Conservation (phyloP, 495 filamentous ascomycete species). For the Platismatia glauca region DNA sequence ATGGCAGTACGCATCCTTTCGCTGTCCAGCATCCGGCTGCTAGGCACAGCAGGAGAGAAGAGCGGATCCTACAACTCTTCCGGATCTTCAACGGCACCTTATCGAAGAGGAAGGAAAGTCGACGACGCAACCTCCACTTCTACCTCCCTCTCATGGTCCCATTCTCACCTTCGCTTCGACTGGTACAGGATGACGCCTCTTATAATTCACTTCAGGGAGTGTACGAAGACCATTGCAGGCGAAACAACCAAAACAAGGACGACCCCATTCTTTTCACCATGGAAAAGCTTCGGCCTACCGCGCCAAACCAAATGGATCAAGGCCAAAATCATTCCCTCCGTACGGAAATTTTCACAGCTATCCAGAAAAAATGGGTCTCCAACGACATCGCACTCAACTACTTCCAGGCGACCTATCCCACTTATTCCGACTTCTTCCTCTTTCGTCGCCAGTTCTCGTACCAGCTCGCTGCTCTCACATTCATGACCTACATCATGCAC, state of each 20-base stretch:
- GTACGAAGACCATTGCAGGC: conserved; percentile 90
- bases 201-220: conserved; percentile 91
- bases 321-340: conserved; percentile 55
- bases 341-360: conserved; percentile 80
- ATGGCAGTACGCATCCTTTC: conserved; percentile 90
- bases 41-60: conserved; percentile 83
- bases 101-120: conserved; percentile 83
- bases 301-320: conserved; percentile 40
- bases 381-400: conserved; percentile 73
- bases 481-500: conserved; percentile 97
- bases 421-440: conserved; percentile 91
- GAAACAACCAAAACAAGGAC: conserved; percentile 79
- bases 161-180: conserved; percentile 80
- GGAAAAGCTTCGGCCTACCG: conserved; percentile 73
- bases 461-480: conserved; percentile 90
- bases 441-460: conserved; percentile 95
- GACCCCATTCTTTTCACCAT: conserved; percentile 91
- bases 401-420: conserved; percentile 81
- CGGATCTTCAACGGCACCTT: conserved; percentile 90
- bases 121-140: conserved; percentile 89
- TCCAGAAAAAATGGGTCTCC: conserved; percentile 85
- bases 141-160: conserved; percentile 92
- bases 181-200: conserved; percentile 89
- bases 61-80: conserved; percentile 94
- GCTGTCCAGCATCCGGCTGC: conserved; percentile 93